Base-by-base conservation (phyloP, 768 basidiomycete genomes). In the Asterophora lycoperdoides region DNA sequence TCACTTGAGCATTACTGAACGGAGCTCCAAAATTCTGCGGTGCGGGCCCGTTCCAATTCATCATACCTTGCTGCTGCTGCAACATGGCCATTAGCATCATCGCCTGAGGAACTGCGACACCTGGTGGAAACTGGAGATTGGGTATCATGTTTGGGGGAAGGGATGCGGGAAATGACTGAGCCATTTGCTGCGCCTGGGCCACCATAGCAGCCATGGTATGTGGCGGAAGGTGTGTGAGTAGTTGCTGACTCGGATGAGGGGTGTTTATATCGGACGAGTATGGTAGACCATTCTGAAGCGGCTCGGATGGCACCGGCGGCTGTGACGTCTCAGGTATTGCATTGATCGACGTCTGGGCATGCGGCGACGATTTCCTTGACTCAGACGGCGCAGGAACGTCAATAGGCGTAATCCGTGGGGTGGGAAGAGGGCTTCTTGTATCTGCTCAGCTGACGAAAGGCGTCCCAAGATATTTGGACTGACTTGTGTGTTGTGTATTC, bases 371-470 rank as follows among this genome's bases (percentile, higher is more conserved):
- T 39, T 34, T 8, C 20, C 32, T 36, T 15, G 47, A 39, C 33
- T 37, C 35, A 38, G 19, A 28, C 15, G 51, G 34, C 13, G 6
- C 23, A 23, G 46, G 39, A 15, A 56, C 49, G 33, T 70, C 70
- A 10, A 72, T 66, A 13, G 82, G 81, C 11, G 80, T 83, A 13
- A 72, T 69, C 20, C 83, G 71, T 14, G 83, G 83, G 3, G 83
- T 84, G 28, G 83, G 82, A 45, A 84, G 60, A 46, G 77, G 73
- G 57, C 78, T 80, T 78, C 77, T 81, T 76, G 62, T 59, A 65
- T 45, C 48, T 18, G 51, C 43, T 54, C 48, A 38, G 20, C 23
- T 41, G 37, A 49, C 20, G 52, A 28, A 39, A 35, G 13, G 38
- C 32, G 29, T 41, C 7, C 29, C n/a, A 41, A 30, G 28, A 33